These are phyloP conservation scores for Syzygium malaccense DNA, from an alignment of 441 rosid species.

Conservation along the genomic window DNA sequence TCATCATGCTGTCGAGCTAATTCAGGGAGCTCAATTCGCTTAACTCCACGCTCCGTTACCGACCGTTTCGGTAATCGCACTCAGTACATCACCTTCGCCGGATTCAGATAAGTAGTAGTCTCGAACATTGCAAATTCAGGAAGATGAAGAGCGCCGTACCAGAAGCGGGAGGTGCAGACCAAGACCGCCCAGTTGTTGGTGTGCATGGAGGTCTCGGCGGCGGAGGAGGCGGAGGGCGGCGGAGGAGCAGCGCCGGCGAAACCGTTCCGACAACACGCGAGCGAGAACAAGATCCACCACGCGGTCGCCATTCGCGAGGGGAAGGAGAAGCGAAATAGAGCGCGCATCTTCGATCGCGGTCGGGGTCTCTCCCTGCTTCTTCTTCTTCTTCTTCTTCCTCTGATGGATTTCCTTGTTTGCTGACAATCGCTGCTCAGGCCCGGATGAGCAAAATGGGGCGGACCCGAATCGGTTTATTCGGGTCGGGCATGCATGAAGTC, in stretches of 20 bases:
- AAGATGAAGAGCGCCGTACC: constrained; percentile 31
- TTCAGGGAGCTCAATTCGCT: neutral
- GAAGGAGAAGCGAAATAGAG: neutral
- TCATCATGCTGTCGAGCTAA: neutral
- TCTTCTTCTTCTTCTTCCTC: neutral
- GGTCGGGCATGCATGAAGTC: neutral
- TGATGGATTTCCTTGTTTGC: neutral
- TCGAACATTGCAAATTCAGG: neutral
- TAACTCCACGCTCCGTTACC: neutral
- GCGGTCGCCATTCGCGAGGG: neutral
- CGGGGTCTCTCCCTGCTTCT: neutral
- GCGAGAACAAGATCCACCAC: neutral
- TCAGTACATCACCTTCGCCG: neutral
- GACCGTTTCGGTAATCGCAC: neutral
- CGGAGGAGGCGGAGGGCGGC: constrained; percentile 33
- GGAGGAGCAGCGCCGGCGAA: constrained; percentile 15
- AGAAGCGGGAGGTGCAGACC: constrained; percentile 98
- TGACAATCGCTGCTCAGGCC: neutral
- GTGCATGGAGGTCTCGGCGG: constrained; percentile 58
- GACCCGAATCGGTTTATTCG: neutral
- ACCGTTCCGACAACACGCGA: neutral
- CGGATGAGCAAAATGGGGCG: neutral
- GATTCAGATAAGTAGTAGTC: neutral
- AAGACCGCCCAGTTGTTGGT: constrained; percentile 98
- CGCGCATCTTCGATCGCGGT: neutral